Evolutionary conservation across 2,329 filamentous ascomycete genomes (phyloP).

Genomic region (Chaetomium sp.): DNA sequence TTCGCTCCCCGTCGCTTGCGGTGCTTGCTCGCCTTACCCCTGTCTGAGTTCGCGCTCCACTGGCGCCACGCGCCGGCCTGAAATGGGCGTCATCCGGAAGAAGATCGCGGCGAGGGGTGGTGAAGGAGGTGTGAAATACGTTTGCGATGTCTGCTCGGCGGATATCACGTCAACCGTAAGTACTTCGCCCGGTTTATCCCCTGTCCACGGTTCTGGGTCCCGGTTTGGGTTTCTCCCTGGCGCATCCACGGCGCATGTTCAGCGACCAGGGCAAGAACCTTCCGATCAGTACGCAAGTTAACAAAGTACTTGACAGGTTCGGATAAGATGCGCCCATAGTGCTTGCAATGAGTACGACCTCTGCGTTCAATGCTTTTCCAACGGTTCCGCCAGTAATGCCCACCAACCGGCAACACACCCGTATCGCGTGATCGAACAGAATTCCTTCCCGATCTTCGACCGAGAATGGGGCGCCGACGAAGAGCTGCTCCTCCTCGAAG

Average conservation of each 20-base stretch:
- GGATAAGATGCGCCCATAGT: slow-evolving; percentile 81
- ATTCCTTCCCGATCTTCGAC: slow-evolving; percentile 94
- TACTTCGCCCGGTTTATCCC: slow-evolving; percentile 18
- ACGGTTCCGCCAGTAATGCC: slow-evolving; percentile 70
- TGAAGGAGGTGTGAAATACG: slow-evolving; percentile 88
- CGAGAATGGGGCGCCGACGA: slow-evolving; percentile 96
- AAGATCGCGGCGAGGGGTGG: slow-evolving; percentile 81
- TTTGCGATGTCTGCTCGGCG: slow-evolving; percentile 93
- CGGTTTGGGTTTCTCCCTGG: background rate
- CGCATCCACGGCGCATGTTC: slow-evolving; percentile 9
- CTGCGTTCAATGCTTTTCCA: slow-evolving; percentile 89
- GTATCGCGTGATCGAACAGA: slow-evolving; percentile 93
- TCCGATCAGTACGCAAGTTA: slow-evolving; percentile 8
- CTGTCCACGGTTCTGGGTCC: background rate
- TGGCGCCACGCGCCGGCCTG: slow-evolving; percentile 14
- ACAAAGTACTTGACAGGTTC: slow-evolving; percentile 54
- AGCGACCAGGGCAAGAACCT: slow-evolving; percentile 9
- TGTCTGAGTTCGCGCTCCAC: slow-evolving; percentile 19
- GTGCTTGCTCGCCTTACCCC: slow-evolving; percentile 10
- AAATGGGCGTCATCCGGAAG: slow-evolving; percentile 93
- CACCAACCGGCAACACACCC: slow-evolving; percentile 83
- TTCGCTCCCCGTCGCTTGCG: background rate
- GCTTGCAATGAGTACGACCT: slow-evolving; percentile 92
- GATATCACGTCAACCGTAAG: slow-evolving; percentile 95
- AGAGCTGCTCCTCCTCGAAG: slow-evolving; percentile 86